phyloP scores from a whole-genome alignment of 805 yeast species.

The Millerozyma acaciae region DNA sequence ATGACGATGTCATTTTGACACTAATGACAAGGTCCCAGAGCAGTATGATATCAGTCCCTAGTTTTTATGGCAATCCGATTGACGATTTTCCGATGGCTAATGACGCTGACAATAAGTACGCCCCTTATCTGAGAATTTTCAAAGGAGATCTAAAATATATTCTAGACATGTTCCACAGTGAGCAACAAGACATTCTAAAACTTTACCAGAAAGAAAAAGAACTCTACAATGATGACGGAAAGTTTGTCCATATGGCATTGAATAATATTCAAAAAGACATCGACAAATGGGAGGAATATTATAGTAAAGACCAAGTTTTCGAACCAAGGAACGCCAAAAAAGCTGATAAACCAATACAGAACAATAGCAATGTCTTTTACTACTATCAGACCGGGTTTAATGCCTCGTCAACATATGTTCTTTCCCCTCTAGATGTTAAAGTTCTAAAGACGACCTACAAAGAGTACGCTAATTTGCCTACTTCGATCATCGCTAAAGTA shows the following conservation, averaged over 20 bases:
- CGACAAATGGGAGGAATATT: slow-evolving; percentile 32
- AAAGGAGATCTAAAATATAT: slow-evolving; percentile 59
- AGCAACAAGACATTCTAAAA: slow-evolving; percentile 48
- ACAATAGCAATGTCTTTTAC: slow-evolving; percentile 34
- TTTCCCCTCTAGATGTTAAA: slow-evolving; percentile 77
- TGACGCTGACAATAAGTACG: slow-evolving; percentile 21
- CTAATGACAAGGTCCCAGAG: slow-evolving; percentile 52
- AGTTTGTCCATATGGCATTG: slow-evolving; percentile 52
- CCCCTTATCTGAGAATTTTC: slow-evolving; percentile 61
- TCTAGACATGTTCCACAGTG: slow-evolving; percentile 52
- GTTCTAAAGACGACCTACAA: slow-evolving; percentile 58
- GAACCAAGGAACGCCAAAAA: not conserved
- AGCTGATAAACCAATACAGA: not conserved
- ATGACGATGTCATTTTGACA: slow-evolving; percentile 54
- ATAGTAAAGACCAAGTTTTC: slow-evolving; percentile 9
- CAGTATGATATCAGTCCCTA: slow-evolving; percentile 48
- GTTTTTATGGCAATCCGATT: slow-evolving; percentile 25
- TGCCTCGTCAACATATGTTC: slow-evolving; percentile 56
- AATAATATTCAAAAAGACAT: slow-evolving; percentile 49
- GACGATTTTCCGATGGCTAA: slow-evolving; percentile 55
- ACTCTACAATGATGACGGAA: slow-evolving; percentile 57
- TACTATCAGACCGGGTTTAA: slow-evolving; percentile 77
- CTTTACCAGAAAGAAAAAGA: slow-evolving; percentile 56
- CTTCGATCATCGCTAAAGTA: slow-evolving; percentile 53
- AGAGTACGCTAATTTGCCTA: slow-evolving; percentile 64